Conservation (phyloP, 768 basidiomycete species). For the Clitopilus hobsonii region DNA sequence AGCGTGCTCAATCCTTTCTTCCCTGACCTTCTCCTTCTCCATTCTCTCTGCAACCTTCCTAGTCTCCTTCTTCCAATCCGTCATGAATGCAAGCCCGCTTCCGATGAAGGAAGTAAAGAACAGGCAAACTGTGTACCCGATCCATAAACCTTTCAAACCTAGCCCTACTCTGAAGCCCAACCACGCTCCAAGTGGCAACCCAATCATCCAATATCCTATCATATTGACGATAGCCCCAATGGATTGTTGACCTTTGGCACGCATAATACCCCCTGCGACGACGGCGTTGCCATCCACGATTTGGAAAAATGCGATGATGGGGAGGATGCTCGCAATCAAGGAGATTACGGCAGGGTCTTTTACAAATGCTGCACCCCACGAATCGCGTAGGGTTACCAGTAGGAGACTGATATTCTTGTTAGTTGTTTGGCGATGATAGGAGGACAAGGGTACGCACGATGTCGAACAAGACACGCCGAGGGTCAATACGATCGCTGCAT, state of each 20-base stretch:
- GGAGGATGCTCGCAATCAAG: not conserved
- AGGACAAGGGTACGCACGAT: not conserved
- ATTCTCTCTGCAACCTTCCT: not conserved
- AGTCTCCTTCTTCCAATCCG: not conserved
- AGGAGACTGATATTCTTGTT: slow-evolving; percentile 14
- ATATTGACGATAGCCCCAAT: not conserved
- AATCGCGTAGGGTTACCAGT: not conserved
- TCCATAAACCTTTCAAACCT: not conserved
- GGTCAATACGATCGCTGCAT: slow-evolving; percentile 55
- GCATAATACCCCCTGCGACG: not conserved
- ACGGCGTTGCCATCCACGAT: not conserved
- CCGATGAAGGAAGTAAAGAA: not conserved
- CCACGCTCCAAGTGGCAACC: not conserved
- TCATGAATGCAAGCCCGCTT: not conserved
- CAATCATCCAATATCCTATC: not conserved
- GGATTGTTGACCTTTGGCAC: not conserved
- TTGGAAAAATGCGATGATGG: not conserved
- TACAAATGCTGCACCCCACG: not conserved
- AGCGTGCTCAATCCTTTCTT: not conserved
- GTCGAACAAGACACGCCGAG: slow-evolving; percentile 35
- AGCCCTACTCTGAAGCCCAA: not conserved
- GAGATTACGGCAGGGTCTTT: not conserved
- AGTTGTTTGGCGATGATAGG: not conserved
- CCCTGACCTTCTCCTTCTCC: not conserved
- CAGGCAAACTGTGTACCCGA: not conserved